Evolutionary conservation across 2,329 filamentous ascomycete genomes (phyloP).

Genomic region (Cercospora sp.): DNA sequence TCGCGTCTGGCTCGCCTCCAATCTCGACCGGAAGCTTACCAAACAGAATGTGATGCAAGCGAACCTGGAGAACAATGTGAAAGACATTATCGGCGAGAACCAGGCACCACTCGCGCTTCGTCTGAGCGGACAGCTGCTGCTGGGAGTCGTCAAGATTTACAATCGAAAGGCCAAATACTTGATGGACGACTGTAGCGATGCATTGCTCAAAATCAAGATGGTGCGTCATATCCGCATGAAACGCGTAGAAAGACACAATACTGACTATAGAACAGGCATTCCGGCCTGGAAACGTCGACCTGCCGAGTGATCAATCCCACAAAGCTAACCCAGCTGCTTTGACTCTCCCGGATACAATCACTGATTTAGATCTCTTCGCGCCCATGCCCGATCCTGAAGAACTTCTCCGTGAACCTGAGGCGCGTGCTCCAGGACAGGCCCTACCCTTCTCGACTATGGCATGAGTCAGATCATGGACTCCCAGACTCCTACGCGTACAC

Average conservation of each 20-base stretch:
- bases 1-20: conserved; percentile 96
- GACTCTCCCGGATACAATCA: conserved; percentile 87
- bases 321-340: conserved; percentile 81
- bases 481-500: conserved; percentile 34
- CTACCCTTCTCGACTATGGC: conserved; percentile 55
- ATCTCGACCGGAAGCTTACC: conserved; percentile 95
- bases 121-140: conserved; percentile 86
- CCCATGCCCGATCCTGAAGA: conserved; percentile 79
- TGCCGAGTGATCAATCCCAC: conserved; percentile 75
- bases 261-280: conserved; percentile 67
- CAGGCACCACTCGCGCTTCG: conserved; percentile 94
- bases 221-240: conserved; percentile 53
- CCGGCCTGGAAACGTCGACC: conserved; percentile 91
- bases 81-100: conserved; percentile 88
- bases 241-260: background rate
- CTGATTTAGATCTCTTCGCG: conserved; percentile 83
- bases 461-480: conserved; percentile 71
- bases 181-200: conserved; percentile 95
- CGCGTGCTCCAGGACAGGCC: conserved; percentile 40
- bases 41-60: conserved; percentile 95
- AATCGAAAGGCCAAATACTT: conserved; percentile 95
- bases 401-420: conserved; percentile 56
- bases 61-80: conserved; percentile 91
- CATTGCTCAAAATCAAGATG: conserved; percentile 98
- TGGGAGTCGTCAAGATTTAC: conserved; percentile 97